Percentiles rank a stretch among this genome's conserved stretches.
Evolutionary conservation across 495 filamentous ascomycete genomes (phyloP).

Genomic region (Annulohypoxylon maeteangense): DNA sequence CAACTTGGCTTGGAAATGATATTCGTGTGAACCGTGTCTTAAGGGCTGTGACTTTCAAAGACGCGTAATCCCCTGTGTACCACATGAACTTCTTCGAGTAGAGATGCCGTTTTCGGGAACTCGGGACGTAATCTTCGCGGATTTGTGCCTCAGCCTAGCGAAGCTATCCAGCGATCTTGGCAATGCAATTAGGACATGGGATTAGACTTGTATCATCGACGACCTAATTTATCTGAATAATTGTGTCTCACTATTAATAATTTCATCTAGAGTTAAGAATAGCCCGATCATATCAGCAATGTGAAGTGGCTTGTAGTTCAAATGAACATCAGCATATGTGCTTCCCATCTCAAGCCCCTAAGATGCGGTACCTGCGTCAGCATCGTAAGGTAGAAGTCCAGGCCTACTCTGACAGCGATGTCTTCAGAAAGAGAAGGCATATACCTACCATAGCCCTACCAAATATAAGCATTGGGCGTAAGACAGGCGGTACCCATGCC

Average conservation of each 20-base stretch:
- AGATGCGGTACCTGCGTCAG: neutral
- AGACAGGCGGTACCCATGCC: neutral
- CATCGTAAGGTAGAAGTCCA: neutral
- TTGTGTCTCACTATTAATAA: neutral
- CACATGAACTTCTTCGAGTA: neutral
- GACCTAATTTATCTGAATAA: neutral
- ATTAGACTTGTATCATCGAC: neutral
- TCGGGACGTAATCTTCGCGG: neutral
- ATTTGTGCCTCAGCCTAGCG: neutral
- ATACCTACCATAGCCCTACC: neutral
- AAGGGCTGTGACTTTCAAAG: neutral
- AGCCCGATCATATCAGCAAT: too few species aligned
- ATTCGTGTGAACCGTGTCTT: neutral
- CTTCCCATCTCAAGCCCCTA: neutral
- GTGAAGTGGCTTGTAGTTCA: too few species aligned
- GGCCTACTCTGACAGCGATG: neutral
- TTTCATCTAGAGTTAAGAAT: too few species aligned
- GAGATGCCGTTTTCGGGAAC: neutral
- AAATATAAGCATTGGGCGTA: neutral
- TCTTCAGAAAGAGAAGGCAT: neutral
- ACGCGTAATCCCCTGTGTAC: neutral
- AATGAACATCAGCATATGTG: neutral
- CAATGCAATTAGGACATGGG: neutral
- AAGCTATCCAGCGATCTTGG: neutral
- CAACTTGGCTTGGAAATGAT: neutral